Evolutionary conservation across 73 alveolate species (phyloP).

Genomic region (Tetrahymena thermophila): DNA sequence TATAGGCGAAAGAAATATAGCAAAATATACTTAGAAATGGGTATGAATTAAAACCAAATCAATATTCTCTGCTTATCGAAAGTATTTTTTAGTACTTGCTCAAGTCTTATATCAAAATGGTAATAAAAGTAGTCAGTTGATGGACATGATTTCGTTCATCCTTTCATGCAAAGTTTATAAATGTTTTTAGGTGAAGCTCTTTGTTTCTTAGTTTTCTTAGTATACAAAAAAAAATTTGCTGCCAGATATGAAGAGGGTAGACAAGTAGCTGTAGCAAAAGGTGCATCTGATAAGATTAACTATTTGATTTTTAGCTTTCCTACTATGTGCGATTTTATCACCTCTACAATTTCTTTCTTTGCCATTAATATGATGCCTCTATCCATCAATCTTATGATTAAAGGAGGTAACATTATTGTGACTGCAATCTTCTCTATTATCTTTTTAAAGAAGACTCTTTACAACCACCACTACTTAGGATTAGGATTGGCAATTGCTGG

Average conservation of each 20-base stretch:
- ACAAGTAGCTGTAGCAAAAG: not conserved
- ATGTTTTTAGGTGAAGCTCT: constrained; percentile 59
- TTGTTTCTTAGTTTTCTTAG: constrained; percentile 36
- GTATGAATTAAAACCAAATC: not conserved
- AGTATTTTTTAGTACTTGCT: not conserved
- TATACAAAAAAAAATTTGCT: not conserved
- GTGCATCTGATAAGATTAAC: constrained; percentile 5
- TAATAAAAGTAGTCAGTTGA: constrained; percentile 13
- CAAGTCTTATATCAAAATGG: constrained; percentile 1
- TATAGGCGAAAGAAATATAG: not conserved
- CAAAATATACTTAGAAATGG: not conserved
- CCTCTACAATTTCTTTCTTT: constrained; percentile 70
- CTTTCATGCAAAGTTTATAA: constrained; percentile 43
- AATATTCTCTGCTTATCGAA: not conserved
- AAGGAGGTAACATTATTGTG: constrained; percentile 80
- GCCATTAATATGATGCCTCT: constrained; percentile 75
- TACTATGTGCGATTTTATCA: constrained; percentile 72
- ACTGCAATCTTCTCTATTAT: constrained; percentile 64
- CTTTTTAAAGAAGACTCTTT: constrained; percentile 64
- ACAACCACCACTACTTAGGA: constrained; percentile 63
- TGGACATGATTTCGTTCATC: constrained; percentile 56
- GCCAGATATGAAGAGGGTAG: constrained; percentile 17
- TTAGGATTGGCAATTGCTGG: constrained; percentile 63
- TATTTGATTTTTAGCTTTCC: constrained; percentile 53
- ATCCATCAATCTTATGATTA: constrained; percentile 87